Base-by-base conservation (phyloP, 2,329 filamentous ascomycete genomes). In the Paradendryphiella salina region DNA sequence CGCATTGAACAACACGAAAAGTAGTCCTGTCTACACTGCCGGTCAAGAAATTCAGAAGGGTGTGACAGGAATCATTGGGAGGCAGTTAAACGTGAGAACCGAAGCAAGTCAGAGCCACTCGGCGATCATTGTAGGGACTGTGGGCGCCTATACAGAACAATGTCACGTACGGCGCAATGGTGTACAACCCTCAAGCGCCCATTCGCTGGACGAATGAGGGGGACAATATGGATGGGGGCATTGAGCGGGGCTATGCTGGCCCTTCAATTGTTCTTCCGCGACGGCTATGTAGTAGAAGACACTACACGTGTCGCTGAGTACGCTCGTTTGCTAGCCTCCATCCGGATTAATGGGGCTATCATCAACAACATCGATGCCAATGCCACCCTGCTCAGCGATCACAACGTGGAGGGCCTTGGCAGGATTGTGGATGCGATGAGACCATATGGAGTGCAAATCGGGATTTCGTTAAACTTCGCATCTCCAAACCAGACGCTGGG, bases 331-430 rank as follows among this genome's bases (percentile, higher is more conserved):
- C 73, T 89, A 11, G 81, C 86, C 2, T 89, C 86, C 0, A 79
- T 88, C 26, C 75, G 84, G 11, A 72, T 89, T 58, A 89, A 89
- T 56, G 86, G 78, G 0, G 76, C 87, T 8, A 73, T 89, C 3
- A 77, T 88, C 61, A 89, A 89, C 73, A 89, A 89, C 50, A 86
- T 89, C 63, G 89, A 89, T 60, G 85, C 86, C 4, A 84, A 89
- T 59, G 75, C 80, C 2, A 77, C 76, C 0, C 73, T 86, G 0
- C 73, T 89, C 8, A 83, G 70, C 4, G 60, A 76, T 1, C 67
- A 72, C 11, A 88, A 88, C 57, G 76, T 88, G 45, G 77, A 82
- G 9, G 86, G 86, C 0, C 67, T 89, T 1, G 79, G 75, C 2
- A 75, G 82, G 32, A 81, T 89, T 32, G 86, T 86, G 1, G 82